A percentile compares a stretch with the other conserved stretches of the same genome.
These are phyloP conservation scores for Blastobotrys serpentis DNA, from an alignment of 1,139 yeast species.

Conservation along the genomic window DNA sequence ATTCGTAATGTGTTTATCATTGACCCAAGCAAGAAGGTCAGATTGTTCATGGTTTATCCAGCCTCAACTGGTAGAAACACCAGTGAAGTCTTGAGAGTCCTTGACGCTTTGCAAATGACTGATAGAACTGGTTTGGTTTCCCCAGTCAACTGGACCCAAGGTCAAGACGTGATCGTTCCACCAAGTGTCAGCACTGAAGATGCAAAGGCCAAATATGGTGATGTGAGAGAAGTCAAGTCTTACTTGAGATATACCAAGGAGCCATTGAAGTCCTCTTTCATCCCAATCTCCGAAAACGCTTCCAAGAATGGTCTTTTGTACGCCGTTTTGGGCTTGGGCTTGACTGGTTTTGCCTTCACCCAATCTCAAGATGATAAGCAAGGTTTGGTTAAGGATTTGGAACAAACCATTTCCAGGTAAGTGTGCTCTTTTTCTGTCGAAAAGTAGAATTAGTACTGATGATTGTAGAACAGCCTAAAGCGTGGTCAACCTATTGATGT, in stretches of 20 bases:
- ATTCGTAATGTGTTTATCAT: slow-evolving; percentile 86
- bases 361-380: slow-evolving; percentile 8
- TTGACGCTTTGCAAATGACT: slow-evolving; percentile 80
- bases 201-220: slow-evolving; percentile 78
- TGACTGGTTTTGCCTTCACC: slow-evolving; percentile 12
- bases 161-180: slow-evolving; percentile 87
- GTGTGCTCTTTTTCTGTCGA: too few species aligned
- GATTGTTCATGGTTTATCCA: slow-evolving; percentile 81
- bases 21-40: slow-evolving; percentile 82
- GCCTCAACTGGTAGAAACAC: slow-evolving; percentile 92
- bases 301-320: slow-evolving; percentile 2
- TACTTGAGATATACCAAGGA: slow-evolving; percentile 60
- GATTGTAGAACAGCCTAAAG: slow-evolving; percentile 18
- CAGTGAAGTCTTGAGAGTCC: slow-evolving; percentile 78
- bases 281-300: slow-evolving; percentile 4
- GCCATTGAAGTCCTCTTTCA: slow-evolving; percentile 14
- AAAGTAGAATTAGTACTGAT: too few species aligned
- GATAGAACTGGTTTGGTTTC: slow-evolving; percentile 81
- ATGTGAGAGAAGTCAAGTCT: slow-evolving; percentile 76
- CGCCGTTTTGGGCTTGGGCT: slow-evolving; percentile 10
- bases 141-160: slow-evolving; percentile 69
- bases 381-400: slow-evolving; percentile 17
- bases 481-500: slow-evolving; percentile 23
- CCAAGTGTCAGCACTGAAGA: slow-evolving; percentile 78
- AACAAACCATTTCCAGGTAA: slow-evolving; percentile 22